Evolutionary conservation across 306 rosid species (phyloP).

Genomic region (Hippophae gyantsensis): DNA sequence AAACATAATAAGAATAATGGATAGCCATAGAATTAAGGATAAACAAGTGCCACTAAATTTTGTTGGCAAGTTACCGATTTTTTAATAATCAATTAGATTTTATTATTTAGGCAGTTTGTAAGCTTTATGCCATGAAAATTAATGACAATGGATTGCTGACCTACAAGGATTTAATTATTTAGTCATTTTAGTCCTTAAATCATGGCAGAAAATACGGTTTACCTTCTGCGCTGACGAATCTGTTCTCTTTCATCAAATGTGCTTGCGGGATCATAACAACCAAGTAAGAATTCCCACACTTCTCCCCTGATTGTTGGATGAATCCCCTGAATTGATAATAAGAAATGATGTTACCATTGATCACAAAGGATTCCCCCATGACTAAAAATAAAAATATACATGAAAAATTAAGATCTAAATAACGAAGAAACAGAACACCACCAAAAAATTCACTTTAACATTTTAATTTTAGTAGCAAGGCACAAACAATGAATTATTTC

Average conservation of each 20-base stretch:
- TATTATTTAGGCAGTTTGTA: neutral
- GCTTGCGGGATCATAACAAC: constrained; percentile 77
- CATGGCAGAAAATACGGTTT: constrained; percentile 8
- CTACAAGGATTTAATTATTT: neutral
- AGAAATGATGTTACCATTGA: constrained; percentile 11
- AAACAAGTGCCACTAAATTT: neutral
- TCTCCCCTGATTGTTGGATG: constrained; percentile 97
- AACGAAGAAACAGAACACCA: neutral
- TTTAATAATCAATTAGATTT: constrained; percentile 2
- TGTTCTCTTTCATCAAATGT: constrained; percentile 88
- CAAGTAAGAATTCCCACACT: constrained; percentile 98
- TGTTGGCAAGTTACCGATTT: neutral
- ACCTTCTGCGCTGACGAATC: constrained; percentile 68
- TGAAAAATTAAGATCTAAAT: neutral
- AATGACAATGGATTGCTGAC: neutral
- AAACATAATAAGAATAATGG: neutral
- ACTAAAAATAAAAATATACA: neutral
- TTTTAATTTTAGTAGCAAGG: neutral
- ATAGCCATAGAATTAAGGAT: neutral
- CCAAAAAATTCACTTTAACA: neutral
- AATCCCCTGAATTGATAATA: constrained; percentile 53
- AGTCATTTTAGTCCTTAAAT: neutral
- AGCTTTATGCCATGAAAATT: too few relatives aligned
- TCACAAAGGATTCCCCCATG: neutral
- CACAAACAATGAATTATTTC: too few relatives aligned